A percentile compares a stretch with the other conserved stretches of the same genome.
Evolutionary conservation across 345 rosid genomes (phyloP).

Genomic region (Carallia brachiata): DNA sequence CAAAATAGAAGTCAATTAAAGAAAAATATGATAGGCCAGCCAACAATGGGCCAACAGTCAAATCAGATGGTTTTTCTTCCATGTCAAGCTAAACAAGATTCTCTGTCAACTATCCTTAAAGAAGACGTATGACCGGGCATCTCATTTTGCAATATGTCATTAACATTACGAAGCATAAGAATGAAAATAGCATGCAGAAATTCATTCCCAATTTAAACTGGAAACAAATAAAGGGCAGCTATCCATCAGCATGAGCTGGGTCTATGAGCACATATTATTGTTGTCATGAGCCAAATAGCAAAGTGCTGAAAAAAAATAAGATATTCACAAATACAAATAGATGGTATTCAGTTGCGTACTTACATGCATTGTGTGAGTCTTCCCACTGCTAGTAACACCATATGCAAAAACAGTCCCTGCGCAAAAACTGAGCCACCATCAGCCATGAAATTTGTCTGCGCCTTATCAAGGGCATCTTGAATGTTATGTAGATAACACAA

Average conservation of each 20-base stretch:
- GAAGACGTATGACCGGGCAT: slow-evolving; percentile 1
- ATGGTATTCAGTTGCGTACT: slow-evolving; percentile 30
- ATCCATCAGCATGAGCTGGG: background rate
- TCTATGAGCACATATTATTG: background rate
- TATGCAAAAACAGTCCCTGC: slow-evolving; percentile 97
- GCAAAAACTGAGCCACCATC: background rate
- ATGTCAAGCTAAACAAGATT: background rate
- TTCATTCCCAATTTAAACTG: background rate
- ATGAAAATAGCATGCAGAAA: background rate
- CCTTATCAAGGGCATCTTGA: background rate
- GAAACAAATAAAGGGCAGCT: background rate
- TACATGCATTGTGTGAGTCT: slow-evolving; percentile 98
- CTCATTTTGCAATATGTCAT: background rate
- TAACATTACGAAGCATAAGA: background rate
- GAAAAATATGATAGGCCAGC: background rate
- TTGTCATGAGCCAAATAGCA: background rate
- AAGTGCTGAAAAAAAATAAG: background rate
- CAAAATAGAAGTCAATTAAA: slow-evolving; percentile 2
- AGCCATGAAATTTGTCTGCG: background rate
- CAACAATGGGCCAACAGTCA: background rate
- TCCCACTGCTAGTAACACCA: slow-evolving; percentile 97
- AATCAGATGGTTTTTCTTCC: background rate
- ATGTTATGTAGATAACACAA: too few species aligned
- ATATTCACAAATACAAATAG: background rate
- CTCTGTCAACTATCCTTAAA: background rate